These are phyloP conservation scores for Conticribra weissflogii DNA, from an alignment of 108 stramenopile genomes.

Conservation along the genomic window DNA sequence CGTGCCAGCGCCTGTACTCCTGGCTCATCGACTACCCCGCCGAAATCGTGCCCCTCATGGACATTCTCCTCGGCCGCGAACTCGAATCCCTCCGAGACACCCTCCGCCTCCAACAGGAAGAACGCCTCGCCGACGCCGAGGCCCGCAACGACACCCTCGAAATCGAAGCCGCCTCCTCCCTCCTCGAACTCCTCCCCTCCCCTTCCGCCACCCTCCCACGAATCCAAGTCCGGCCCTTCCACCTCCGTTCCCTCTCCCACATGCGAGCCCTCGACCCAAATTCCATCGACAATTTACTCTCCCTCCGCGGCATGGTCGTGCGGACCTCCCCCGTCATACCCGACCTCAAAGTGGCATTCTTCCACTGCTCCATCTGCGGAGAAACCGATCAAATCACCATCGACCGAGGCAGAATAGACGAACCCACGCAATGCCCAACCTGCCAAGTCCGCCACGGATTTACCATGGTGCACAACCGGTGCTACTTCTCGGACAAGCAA, in stretches of 20 bases:
- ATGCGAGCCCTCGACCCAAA: slow-evolving; percentile 94
- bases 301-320: slow-evolving; percentile 96
- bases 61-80: slow-evolving; percentile 83
- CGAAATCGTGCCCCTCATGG: slow-evolving; percentile 96
- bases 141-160: slow-evolving; percentile 30
- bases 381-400: slow-evolving; percentile 79
- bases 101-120: slow-evolving; percentile 37
- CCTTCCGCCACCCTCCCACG: slow-evolving; percentile 51
- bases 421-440: slow-evolving; percentile 81
- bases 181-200: slow-evolving; percentile 41
- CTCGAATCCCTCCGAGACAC: slow-evolving; percentile 47
- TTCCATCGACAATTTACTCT: slow-evolving; percentile 91
- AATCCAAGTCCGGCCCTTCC: slow-evolving; percentile 94
- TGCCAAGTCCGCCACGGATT: slow-evolving; percentile 77
- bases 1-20: slow-evolving; percentile 86
- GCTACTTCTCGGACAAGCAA: slow-evolving; percentile 97
- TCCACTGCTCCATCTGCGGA: slow-evolving; percentile 91
- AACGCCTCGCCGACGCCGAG: slow-evolving; percentile 36
- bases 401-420: slow-evolving; percentile 94
- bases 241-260: slow-evolving; percentile 80
- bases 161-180: slow-evolving; percentile 15
- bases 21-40: slow-evolving; percentile 94
- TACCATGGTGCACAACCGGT: slow-evolving; percentile 93
- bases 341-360: slow-evolving; percentile 96
- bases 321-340: slow-evolving; percentile 95